phyloP scores from a whole-genome alignment of 495 filamentous ascomycete species.

The Podospora appendiculata region DNA sequence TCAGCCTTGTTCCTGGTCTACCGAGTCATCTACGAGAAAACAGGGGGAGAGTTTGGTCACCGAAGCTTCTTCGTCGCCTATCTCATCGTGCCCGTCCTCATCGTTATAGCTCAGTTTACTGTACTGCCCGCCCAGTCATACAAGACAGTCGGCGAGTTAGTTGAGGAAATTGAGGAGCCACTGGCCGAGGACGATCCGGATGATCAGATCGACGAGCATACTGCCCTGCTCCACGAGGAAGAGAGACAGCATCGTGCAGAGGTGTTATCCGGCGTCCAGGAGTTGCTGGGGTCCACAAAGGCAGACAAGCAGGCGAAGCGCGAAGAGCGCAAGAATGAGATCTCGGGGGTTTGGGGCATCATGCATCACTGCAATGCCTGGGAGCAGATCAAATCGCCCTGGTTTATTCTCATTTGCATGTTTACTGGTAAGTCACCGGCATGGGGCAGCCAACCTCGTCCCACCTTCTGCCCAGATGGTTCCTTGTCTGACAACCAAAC shows the following conservation, averaged over 20 bases:
- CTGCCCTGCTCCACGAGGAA: constrained; percentile 53
- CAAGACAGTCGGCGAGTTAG: constrained; percentile 80
- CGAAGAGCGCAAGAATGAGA: constrained; percentile 53
- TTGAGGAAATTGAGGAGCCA: constrained; percentile 57
- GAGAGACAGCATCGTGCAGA: constrained; percentile 57
- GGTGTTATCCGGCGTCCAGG: constrained; percentile 65
- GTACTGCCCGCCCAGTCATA: constrained; percentile 77
- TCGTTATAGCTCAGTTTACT: constrained; percentile 59
- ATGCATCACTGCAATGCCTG: constrained; percentile 68
- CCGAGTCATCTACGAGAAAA: constrained; percentile 62
- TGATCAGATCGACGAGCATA: constrained; percentile 55
- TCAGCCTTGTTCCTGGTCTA: constrained; percentile 87
- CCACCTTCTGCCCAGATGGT: too few species aligned
- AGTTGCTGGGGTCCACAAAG: constrained; percentile 57
- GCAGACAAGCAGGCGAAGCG: constrained; percentile 44
- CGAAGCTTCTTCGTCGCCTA: constrained; percentile 71
- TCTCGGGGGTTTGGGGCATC: constrained; percentile 77
- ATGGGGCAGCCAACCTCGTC: too few species aligned
- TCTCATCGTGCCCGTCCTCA: constrained; percentile 64
- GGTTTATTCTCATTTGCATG: constrained; percentile 79
- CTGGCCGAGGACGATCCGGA: constrained; percentile 20
- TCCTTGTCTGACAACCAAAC: too few species aligned
- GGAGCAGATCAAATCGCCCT: constrained; percentile 71
- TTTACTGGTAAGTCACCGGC: constrained; percentile 50
- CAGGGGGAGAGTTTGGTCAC: constrained; percentile 51